phyloP scores from a whole-genome alignment of 2,329 filamentous ascomycete species.

The Elsinoe fawcettii region DNA sequence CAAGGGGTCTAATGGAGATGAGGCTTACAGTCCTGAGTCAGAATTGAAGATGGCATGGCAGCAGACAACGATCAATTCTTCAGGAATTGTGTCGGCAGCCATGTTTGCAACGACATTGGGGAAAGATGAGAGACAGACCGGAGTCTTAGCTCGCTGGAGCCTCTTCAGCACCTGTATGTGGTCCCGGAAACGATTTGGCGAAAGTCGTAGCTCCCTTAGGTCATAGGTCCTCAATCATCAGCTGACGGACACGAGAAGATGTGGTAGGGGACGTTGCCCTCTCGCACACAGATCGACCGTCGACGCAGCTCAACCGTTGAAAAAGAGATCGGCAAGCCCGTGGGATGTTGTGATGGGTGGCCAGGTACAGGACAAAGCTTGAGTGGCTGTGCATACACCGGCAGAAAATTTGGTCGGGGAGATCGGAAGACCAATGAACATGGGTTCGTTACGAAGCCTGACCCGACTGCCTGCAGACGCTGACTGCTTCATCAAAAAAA shows the following conservation, averaged over 20 bases:
- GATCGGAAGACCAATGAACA: background rate
- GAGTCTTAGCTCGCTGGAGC: too few species aligned
- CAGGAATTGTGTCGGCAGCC: background rate
- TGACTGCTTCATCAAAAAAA: background rate
- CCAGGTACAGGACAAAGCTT: background rate
- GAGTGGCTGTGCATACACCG: background rate
- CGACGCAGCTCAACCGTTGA: background rate
- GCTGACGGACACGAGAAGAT: background rate
- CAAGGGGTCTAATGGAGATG: background rate
- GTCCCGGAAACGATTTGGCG: too few species aligned
- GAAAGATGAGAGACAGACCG: background rate
- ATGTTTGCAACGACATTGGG: background rate
- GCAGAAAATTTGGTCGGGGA: background rate
- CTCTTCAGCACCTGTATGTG: too few species aligned
- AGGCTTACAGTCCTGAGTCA: constrained; percentile 24
- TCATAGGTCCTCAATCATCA: background rate
- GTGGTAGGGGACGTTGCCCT: background rate
- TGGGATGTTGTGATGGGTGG: background rate
- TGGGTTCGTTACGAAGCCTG: background rate
- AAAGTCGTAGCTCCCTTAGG: too few species aligned
- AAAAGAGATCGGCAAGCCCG: background rate
- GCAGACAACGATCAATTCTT: constrained; percentile 66
- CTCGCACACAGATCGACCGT: background rate
- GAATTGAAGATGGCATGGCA: constrained; percentile 68
- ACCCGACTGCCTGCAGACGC: background rate